Base-by-base conservation (phyloP, 2,329 filamentous ascomycete genomes). In the Cladorrhinum sp. region DNA sequence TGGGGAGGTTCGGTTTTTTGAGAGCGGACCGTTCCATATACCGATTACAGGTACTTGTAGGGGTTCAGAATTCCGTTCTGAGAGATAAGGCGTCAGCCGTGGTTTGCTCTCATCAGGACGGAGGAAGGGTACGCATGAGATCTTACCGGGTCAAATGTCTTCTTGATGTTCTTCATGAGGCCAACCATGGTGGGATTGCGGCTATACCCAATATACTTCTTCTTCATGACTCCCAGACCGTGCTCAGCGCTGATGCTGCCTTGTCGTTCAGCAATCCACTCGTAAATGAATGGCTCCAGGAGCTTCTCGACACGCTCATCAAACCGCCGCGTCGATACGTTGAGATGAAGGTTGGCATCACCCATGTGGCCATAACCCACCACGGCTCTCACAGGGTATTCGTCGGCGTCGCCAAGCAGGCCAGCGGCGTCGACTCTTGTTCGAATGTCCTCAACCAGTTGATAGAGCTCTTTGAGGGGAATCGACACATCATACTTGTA, bases 401-500 rank as follows among this genome's bases (percentile, higher is more conserved):
- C 86, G 59, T 90, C 85, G 5, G 87, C 85, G 50, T 91, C 87
- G 57, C 91, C 90, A 45, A 96, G 81, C 2, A 98, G 81, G 0
- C 92, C 92, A 29, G 88, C 87, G 57, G 87, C 81, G 1, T 83
- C 81, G 66, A 99, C 82, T 57, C 87, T 86, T 57, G 85, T 85
- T 64, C 89, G 84, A 22, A 88, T 89, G 68, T 98, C 95, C 66
- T 95, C 90, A 27, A 99, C 95, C 27, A 99, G 81, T 67, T 85
- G 80, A 77, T 99, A 99, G 70, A 99, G 85, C 67, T 96, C 88
- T 12, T 84, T 77, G 25, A 99, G 82, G 1, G 95, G 95, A 66
- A 99, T 96, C 6, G 95, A 98, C 29, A 99, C 82, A 72, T 99
- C 95, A 74, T 99, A 99, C 78, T 99, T 99, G 84, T 99, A 99